Conservation (phyloP, 306 rosid species). For the Hippophae rhamnoides region DNA sequence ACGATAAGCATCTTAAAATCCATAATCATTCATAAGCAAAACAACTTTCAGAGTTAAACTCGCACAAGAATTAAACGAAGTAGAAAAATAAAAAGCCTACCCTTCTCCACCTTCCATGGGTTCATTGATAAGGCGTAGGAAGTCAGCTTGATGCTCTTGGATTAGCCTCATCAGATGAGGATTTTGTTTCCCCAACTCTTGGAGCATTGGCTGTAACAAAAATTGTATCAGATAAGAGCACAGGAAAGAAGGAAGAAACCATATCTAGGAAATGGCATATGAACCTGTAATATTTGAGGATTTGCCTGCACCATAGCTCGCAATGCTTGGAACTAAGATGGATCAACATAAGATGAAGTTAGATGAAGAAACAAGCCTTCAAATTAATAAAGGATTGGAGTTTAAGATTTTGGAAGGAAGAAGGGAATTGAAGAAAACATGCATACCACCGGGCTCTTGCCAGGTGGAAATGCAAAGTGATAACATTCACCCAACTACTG, state of each 20-base stretch:
- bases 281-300: conserved; percentile 95
- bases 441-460: no score
- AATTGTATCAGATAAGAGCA: conserved; percentile 12
- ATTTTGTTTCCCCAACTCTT: conserved; percentile 93
- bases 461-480: no score
- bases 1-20: conserved; percentile 12
- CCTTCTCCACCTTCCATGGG: conserved; percentile 88
- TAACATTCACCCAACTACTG: no score
- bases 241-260: background rate
- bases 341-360: conserved; percentile 5
- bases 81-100: conserved; percentile 30
- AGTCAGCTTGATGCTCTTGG: conserved; percentile 81
- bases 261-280: conserved; percentile 4
- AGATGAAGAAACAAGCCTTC: background rate
- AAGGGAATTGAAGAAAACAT: no score
- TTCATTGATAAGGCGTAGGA: conserved; percentile 79
- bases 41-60: background rate
- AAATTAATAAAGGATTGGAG: background rate
- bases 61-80: background rate
- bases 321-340: conserved; percentile 68
- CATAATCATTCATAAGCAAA: background rate
- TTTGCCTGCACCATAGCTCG: conserved; percentile 93
- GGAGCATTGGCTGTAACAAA: conserved; percentile 89
- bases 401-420: no score
- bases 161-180: conserved; percentile 87